Evolutionary conservation across 306 rosid genomes (phyloP).

Genomic region (Ormosia semicastrata): DNA sequence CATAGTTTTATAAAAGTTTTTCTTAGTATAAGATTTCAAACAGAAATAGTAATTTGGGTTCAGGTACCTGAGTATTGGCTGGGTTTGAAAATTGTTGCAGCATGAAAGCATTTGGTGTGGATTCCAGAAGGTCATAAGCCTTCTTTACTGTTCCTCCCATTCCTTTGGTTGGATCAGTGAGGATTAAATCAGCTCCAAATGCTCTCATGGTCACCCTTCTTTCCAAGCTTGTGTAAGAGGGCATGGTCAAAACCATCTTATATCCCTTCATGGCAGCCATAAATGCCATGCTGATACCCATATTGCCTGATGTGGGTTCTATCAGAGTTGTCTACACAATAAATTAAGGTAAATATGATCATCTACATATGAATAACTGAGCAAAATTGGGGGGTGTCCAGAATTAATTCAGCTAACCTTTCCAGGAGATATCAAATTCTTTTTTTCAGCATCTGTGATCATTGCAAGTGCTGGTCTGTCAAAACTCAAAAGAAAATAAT

Average conservation of each 20-base stretch:
- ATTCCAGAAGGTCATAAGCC: slow-evolving; percentile 77
- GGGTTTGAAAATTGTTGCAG: slow-evolving; percentile 90
- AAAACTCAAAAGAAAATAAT: neutral
- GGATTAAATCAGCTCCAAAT: slow-evolving; percentile 82
- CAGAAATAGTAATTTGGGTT: neutral
- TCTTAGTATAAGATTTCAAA: neutral
- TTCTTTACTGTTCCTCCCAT: slow-evolving; percentile 75
- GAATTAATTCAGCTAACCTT: slow-evolving; percentile 35
- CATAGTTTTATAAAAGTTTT: slow-evolving; percentile 16
- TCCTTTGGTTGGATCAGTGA: slow-evolving; percentile 77
- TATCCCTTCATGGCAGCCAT: slow-evolving; percentile 85
- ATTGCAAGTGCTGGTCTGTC: slow-evolving; percentile 45
- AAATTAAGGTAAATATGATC: neutral
- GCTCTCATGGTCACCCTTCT: slow-evolving; percentile 61
- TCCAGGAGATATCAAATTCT: slow-evolving; percentile 45
- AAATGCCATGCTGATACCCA: slow-evolving; percentile 75
- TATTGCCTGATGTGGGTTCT: slow-evolving; percentile 92
- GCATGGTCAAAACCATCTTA: slow-evolving; percentile 81
- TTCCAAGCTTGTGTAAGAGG: slow-evolving; percentile 47
- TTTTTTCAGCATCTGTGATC: slow-evolving; percentile 45
- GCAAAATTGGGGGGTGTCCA: neutral
- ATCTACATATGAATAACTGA: neutral
- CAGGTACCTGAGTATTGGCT: slow-evolving; percentile 65
- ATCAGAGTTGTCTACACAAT: slow-evolving; percentile 64
- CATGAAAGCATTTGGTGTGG: slow-evolving; percentile 79